Evolutionary conservation across 2,329 filamentous ascomycete species (phyloP), one percentile per base, ranked within the genome.

Genomic region (Arachnomyces sp.): DNA sequence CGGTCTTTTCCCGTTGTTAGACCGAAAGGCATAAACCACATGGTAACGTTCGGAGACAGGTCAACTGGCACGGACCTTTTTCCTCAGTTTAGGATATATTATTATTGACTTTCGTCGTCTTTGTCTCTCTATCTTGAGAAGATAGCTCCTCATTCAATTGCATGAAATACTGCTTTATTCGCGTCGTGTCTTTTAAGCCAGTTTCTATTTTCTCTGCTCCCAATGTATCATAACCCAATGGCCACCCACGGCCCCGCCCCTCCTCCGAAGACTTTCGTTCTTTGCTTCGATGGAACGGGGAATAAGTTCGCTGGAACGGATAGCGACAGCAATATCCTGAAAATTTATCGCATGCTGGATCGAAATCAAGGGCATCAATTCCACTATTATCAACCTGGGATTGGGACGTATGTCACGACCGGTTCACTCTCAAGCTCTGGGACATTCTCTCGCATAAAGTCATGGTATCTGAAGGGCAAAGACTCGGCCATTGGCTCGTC

Each of bases 401-500:
- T 68, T 47, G 66, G 66, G 15, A 69, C 66, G 16, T 68, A 69
- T 46, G 62, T 66, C 39, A 62, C 60, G 1, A 54, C 55, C 3
- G 57, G 54, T 21, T 58, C 59, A 5, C 49, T 66, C 4, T 51
- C 53, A 18, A 57, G 56, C 38, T 52, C 54, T 43, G 56, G 61
- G 17, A 53, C 57, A 15, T 49, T 63, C 16, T 25, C 21, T 9
- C 42, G 74, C 73, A 45, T 81, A 78, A 7, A 45, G 25, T 46
- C 45, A 43, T 84, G 79, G 77, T 83, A 81, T 53, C 63, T 72
- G 32, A 85, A 86, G 51, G 79, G 82, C 44, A 86, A 86, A 50
- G 86, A 92, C 59, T 85, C 82, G 3, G 86, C 85, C 7, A 63
- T 93, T 44, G 86, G 86, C 1, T 83, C 82, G 0, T 86, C 82